Conservation (phyloP, 371 early-diverging fungal species). For the Dentiscutata heterogama region DNA sequence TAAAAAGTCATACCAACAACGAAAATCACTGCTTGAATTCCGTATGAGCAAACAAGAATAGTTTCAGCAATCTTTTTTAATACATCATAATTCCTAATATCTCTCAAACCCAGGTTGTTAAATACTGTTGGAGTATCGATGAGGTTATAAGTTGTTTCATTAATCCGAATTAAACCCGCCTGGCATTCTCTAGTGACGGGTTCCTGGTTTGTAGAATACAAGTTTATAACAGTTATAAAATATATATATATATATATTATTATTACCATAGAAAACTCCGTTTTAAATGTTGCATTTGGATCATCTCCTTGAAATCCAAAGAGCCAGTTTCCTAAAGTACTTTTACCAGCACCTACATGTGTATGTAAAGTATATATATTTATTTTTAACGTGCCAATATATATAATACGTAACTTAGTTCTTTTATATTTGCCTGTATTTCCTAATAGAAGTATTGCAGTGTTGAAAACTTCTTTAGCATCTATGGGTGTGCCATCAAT, state of each 20-base stretch:
- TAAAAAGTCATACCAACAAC: neutral
- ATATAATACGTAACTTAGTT: no score
- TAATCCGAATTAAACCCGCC: neutral
- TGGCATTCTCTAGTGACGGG: neutral
- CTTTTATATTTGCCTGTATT: no score
- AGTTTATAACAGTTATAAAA: neutral
- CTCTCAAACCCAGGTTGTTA: neutral
- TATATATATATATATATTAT: neutral
- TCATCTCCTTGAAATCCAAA: conserved; percentile 10
- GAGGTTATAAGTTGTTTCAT: neutral
- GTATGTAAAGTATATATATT: no score
- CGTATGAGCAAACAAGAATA: conserved; percentile 32
- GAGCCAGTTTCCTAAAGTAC: conserved; percentile 15
- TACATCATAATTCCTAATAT: neutral
- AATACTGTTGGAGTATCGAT: conserved; percentile 7
- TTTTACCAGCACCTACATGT: conserved; percentile 3
- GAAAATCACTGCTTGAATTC: conserved; percentile 29
- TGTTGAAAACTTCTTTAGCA: no score
- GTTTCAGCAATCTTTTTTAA: neutral
- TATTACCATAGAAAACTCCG: neutral
- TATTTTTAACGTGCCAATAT: no score
- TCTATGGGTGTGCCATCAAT: no score
- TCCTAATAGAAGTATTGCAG: no score
- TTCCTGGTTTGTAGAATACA: no score
- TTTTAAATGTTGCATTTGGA: neutral